Evolutionary conservation across 2,329 filamentous ascomycete genomes (phyloP), one percentile per base, ranked within the genome.

Genomic region (Aspergillus phoenicis): DNA sequence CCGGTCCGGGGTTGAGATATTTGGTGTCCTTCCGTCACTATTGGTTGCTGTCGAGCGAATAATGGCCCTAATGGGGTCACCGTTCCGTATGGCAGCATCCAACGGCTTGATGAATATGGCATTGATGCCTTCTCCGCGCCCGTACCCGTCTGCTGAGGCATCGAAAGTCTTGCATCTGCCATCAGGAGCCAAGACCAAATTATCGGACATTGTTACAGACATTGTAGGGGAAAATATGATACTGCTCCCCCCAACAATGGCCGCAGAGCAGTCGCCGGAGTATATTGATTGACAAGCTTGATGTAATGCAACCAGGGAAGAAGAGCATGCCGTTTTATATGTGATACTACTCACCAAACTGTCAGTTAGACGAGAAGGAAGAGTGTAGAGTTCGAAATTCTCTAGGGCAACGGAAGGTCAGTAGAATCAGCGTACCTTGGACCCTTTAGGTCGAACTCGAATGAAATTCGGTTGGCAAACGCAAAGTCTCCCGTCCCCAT

Each of bases 261-360:
- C 75, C 1, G 57, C 41, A 4, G 59, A 52, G 45, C 65, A 66
- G n/a, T 64, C 60, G 6, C 59, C 59, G 5, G 28, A 8, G 33
- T 62, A 5, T 49, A 64, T 4, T 72, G 57, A 4, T 64, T 66
- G 75, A 71, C 56, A 71, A 15, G 66, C 66, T n/a, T 60, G 61
- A 47, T 79, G 68, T 1, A 80, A 59, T 8, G 59, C 69, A 1
- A 70, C 62, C 5, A 79, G 43, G 0, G 75, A 68, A 1, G 76
- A 71, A 0, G 76, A 79, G 56, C 78, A 79, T 1, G 69, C 78
- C 1, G 78, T 80, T 13, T 70, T 66, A 4, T 78, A 63, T 2
- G 62, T 67, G 51, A 73, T 64, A 57, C 71, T 66, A 28, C 43
- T 26, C 15, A 48, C 20, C 5, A 45, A 13, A 17, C 17, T 5